Conservation (phyloP, 2,329 filamentous ascomycete genomes). For the Dothistroma pini region DNA sequence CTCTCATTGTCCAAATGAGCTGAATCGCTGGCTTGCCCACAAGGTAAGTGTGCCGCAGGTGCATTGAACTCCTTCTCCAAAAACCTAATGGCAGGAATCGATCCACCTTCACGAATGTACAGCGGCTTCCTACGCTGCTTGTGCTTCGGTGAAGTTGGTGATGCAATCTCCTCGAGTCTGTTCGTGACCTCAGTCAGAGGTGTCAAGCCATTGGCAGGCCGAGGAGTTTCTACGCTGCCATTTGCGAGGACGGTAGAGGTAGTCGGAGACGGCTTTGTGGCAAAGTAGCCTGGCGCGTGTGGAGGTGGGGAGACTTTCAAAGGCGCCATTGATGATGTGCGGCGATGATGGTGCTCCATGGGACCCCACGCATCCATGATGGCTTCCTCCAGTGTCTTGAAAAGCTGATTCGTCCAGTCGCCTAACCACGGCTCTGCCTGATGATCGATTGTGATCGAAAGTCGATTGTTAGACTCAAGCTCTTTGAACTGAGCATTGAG, state of each 20-base stretch:
- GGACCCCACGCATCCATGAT: slow-evolving; percentile 81
- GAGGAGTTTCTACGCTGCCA: slow-evolving; percentile 35
- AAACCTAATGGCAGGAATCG: slow-evolving; percentile 90
- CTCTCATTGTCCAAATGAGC: slow-evolving; percentile 95
- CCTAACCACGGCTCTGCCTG: slow-evolving; percentile 88
- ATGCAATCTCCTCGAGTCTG: slow-evolving; percentile 33
- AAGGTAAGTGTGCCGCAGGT: slow-evolving; percentile 87
- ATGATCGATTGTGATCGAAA: slow-evolving; percentile 83
- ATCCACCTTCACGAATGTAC: slow-evolving; percentile 93
- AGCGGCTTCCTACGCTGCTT: slow-evolving; percentile 57
- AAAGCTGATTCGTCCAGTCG: slow-evolving; percentile 85
- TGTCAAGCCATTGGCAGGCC: slow-evolving; percentile 28
- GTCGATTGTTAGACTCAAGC: slow-evolving; percentile 74
- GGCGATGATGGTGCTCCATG: slow-evolving; percentile 35
- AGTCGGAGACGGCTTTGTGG: slow-evolving; percentile 43
- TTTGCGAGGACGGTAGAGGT: slow-evolving; percentile 53
- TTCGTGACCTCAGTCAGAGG: slow-evolving; percentile 26
- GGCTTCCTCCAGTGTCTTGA: slow-evolving; percentile 79
- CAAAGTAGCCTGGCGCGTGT: slow-evolving; percentile 21
- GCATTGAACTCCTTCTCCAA: slow-evolving; percentile 91
- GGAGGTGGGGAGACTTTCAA: slow-evolving; percentile 15
- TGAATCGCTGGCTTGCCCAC: slow-evolving; percentile 88
- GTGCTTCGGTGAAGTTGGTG: slow-evolving; percentile 29
- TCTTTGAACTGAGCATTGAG: slow-evolving; percentile 66
- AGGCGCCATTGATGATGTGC: slow-evolving; percentile 17